Base-by-base conservation (phyloP, 805 yeast genomes). In the Sporopachydermia lactativora region DNA sequence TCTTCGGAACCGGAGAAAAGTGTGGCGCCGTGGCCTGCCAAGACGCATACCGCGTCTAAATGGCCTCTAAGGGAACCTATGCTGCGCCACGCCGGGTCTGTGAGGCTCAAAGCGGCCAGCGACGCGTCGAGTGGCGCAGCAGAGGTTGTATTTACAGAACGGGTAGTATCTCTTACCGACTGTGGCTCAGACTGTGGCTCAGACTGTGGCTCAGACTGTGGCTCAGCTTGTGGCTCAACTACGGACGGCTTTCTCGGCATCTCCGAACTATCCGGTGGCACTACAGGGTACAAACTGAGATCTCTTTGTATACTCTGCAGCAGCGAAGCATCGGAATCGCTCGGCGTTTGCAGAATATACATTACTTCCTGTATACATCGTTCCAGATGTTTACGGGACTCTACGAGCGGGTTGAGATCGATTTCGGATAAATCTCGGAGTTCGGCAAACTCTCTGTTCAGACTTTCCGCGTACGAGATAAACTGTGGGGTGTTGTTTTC, bases 331-430 rank as follows among this genome's bases (percentile, higher is more conserved):
- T 36, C 39, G 6, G 39, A 8, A 8, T 36, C 39, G n/a, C 39
- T 24, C 13, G 53, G 45, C 0, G 53, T 37, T 39, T 53, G 55
- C n/a, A 58, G 44, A 40, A 58, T 41, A 40, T 52, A 54, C 17
- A 52, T 52, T 14, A 60, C 59, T 41, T 60, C 65, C 37, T 56
- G 55, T 5, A 60, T 45, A 47, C 64, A 60, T 39, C 55, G 54
- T 17, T 49, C 52, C 5, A 60, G 47, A 40, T 54, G 57, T 41
- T 47, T 43, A n/a, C 56, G 45, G n/a, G 59, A 47, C 38, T 47
- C 52, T 5, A 52, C 41, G 18, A 49, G 39, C 3, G 52, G 55
- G 3, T 45, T 17, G 37, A 50, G 38, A 19, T 52, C 57, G 17
- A 44, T 17, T 24, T 36, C 39, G 5, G 39, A 36, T 14, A 36